Evolutionary conservation across 2,329 filamentous ascomycete genomes (phyloP).

Genomic region (Balansia obtecta): DNA sequence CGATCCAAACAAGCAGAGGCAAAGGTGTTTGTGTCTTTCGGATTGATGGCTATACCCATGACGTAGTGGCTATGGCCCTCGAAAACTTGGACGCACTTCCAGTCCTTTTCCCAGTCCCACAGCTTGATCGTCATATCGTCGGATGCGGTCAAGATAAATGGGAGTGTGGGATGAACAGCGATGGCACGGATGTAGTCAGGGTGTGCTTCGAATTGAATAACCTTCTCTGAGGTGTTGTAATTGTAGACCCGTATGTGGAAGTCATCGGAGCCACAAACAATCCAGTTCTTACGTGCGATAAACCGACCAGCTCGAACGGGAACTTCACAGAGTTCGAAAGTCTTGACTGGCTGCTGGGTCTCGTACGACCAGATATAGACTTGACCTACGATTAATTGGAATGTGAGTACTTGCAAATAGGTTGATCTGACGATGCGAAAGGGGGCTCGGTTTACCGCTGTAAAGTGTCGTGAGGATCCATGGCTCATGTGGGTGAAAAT

Average conservation of each 20-base stretch:
- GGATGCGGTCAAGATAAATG: slow-evolving; percentile 88
- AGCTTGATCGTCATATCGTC: slow-evolving; percentile 99
- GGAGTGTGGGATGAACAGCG: slow-evolving; percentile 86
- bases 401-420: slow-evolving; percentile 1
- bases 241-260: slow-evolving; percentile 86
- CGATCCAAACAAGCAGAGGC: slow-evolving; percentile 91
- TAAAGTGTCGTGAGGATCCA: slow-evolving; percentile 96
- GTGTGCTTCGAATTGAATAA: slow-evolving; percentile 92
- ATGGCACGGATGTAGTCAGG: slow-evolving; percentile 98
- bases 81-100: slow-evolving; percentile 96
- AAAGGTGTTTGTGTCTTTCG: slow-evolving; percentile 87
- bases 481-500: slow-evolving; percentile 94
- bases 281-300: slow-evolving; percentile 97
- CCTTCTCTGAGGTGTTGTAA: slow-evolving; percentile 99
- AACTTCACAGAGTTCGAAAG: slow-evolving; percentile 96
- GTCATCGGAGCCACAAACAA: slow-evolving; percentile 90
- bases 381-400: slow-evolving; percentile 51
- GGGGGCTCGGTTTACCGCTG: slow-evolving; percentile 48
- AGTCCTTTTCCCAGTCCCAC: slow-evolving; percentile 97
- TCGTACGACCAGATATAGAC: slow-evolving; percentile 99
- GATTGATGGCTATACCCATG: slow-evolving; percentile 94
- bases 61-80: slow-evolving; percentile 95
- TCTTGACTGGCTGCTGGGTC: slow-evolving; percentile 94
- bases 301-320: slow-evolving; percentile 94
- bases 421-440: background rate